phyloP scores from a whole-genome alignment of 257 asterid species.

The Pogostemon cablin region DNA sequence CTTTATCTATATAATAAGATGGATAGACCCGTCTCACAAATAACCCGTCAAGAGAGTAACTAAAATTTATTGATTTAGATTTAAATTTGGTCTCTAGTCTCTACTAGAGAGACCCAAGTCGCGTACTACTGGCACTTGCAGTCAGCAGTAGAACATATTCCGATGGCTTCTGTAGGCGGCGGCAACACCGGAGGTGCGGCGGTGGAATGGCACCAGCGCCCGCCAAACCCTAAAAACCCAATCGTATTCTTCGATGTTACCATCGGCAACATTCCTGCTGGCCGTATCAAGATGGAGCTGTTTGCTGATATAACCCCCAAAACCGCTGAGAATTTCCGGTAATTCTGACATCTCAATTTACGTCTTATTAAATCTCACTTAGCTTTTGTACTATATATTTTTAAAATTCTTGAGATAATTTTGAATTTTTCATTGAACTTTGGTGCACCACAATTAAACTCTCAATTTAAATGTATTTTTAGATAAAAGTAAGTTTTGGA shows the following conservation, averaged over 20 bases:
- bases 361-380: background rate
- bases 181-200: constrained; percentile 38
- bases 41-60: no score
- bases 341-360: background rate
- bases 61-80: no score
- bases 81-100: no score
- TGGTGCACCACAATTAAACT: no score
- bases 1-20: no score
- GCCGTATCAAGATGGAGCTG: constrained; percentile 98
- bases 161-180: constrained; percentile 40
- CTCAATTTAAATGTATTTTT: no score
- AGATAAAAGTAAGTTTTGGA: no score
- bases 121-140: constrained; percentile 8
- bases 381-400: background rate
- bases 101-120: background rate
- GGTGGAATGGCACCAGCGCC: constrained; percentile 98
- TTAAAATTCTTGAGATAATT: background rate
- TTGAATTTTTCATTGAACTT: background rate
- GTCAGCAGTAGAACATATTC: constrained; percentile 6
- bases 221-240: constrained; percentile 88
- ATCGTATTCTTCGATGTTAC: constrained; percentile 89
- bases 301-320: constrained; percentile 91
- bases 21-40: no score
- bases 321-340: constrained; percentile 96
- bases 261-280: constrained; percentile 88